A percentile compares a stretch with the other conserved stretches of the same genome.
Conservation (phyloP, 306 rosid genomes). For the Cucurbita moschata region DNA sequence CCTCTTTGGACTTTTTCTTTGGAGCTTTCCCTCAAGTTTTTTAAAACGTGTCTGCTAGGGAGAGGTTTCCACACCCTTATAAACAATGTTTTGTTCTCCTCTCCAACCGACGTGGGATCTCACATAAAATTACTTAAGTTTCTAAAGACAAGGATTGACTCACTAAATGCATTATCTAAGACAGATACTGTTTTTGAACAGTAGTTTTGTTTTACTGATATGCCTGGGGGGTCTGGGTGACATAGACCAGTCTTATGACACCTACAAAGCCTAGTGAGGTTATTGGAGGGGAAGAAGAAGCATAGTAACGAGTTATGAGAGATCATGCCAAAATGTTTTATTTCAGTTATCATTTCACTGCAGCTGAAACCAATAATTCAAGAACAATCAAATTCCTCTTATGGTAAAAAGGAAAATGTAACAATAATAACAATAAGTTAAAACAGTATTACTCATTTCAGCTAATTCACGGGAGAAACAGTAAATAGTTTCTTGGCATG, state of each 20-base stretch:
- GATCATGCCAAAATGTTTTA: neutral
- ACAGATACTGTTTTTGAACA: neutral
- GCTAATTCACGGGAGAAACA: slow-evolving; percentile 7
- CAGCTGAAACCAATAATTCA: neutral
- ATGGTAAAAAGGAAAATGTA: neutral
- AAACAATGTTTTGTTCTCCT: too few species aligned
- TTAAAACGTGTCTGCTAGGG: too few species aligned
- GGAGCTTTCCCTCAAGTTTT: too few species aligned
- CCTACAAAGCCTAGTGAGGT: neutral
- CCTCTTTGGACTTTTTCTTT: too few species aligned
- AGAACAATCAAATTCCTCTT: neutral
- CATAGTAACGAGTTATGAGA: neutral
- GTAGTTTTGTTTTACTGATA: neutral
- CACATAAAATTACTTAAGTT: neutral
- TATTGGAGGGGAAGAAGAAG: neutral
- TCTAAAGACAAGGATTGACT: neutral
- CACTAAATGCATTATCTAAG: neutral
- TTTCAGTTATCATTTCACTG: neutral
- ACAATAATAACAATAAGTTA: neutral
- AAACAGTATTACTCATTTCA: neutral
- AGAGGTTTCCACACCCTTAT: too few species aligned
- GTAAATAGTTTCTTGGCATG: slow-evolving; percentile 1
- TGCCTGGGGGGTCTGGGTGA: neutral
- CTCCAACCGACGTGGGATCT: too few species aligned
- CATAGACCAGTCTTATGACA: neutral